phyloP scores from a whole-genome alignment of 805 yeast genomes.

The Lipomyces chichibuensis region DNA sequence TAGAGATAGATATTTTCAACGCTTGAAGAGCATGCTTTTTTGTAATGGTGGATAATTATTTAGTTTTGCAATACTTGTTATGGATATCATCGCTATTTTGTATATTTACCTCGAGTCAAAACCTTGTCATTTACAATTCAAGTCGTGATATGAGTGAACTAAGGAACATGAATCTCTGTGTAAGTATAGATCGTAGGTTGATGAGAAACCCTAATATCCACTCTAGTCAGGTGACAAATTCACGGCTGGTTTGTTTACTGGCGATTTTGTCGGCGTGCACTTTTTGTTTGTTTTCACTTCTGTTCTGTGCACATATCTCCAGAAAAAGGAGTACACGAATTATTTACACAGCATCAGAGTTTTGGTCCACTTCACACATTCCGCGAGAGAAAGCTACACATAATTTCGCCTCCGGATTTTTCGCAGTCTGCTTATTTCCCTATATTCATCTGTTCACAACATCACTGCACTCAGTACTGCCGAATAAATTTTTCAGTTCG shows the following conservation, averaged over 20 bases:
- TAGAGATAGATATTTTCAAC: neutral
- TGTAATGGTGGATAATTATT: neutral
- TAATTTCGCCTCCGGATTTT: neutral
- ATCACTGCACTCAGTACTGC: neutral
- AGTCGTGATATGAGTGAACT: no score
- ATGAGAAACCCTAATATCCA: neutral
- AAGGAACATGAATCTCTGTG: no score
- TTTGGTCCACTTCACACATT: neutral
- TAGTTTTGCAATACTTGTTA: neutral
- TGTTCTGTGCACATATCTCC: neutral
- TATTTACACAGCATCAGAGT: neutral
- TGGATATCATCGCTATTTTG: neutral
- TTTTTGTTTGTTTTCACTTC: neutral
- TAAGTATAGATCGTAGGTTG: no score
- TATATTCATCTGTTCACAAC: neutral
- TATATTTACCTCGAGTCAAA: neutral
- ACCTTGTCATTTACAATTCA: no score
- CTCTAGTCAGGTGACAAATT: neutral
- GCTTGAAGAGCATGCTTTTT: neutral
- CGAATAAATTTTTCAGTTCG: neutral
- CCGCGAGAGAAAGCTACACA: neutral
- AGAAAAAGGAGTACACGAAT: neutral
- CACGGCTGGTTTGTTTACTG: neutral
- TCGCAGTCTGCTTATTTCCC: neutral
- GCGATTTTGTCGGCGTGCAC: no score